A percentile compares a stretch with the other conserved stretches of the same genome.
phyloP scores from a whole-genome alignment of 208 protist species.

The Wallacemonas collosoma region DNA sequence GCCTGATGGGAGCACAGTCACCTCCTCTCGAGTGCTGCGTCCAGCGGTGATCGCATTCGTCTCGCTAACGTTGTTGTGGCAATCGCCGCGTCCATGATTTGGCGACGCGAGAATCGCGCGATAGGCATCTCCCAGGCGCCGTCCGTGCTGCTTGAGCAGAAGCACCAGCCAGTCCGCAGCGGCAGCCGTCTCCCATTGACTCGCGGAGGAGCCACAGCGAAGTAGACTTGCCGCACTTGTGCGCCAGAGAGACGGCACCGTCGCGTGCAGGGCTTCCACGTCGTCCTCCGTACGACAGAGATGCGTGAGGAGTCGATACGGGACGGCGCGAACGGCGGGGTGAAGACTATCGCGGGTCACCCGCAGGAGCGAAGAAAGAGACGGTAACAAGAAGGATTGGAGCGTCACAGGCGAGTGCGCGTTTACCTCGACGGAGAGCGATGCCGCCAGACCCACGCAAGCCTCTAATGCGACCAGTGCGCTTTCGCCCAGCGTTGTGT shows the following conservation, averaged over 20 bases:
- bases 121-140: background rate
- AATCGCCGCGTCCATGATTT: too few species aligned
- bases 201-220: constrained; percentile 34
- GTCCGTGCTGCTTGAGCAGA: constrained; percentile 28
- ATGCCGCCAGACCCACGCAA: constrained; percentile 38
- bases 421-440: background rate
- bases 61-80: too few species aligned
- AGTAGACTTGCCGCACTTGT: constrained; percentile 63
- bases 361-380: constrained; percentile 45
- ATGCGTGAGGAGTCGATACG: constrained; percentile 54
- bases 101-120: background rate
- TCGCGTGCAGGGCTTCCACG: constrained; percentile 37
- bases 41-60: too few species aligned
- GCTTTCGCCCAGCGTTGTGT: constrained; percentile 79
- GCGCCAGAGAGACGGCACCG: constrained; percentile 69
- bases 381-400: constrained; percentile 43
- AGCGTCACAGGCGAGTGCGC: constrained; percentile 25
- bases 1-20: background rate
- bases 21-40: background rate
- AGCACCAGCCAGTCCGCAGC: constrained; percentile 72
- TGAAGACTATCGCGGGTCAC: constrained; percentile 66
- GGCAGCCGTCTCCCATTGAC: constrained; percentile 75
- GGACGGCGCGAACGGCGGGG: constrained; percentile 53
- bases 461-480: constrained; percentile 65
- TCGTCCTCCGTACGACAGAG: constrained; percentile 44